Conservation (phyloP, 2,329 filamentous ascomycete species). For the Diaporthe sp. region DNA sequence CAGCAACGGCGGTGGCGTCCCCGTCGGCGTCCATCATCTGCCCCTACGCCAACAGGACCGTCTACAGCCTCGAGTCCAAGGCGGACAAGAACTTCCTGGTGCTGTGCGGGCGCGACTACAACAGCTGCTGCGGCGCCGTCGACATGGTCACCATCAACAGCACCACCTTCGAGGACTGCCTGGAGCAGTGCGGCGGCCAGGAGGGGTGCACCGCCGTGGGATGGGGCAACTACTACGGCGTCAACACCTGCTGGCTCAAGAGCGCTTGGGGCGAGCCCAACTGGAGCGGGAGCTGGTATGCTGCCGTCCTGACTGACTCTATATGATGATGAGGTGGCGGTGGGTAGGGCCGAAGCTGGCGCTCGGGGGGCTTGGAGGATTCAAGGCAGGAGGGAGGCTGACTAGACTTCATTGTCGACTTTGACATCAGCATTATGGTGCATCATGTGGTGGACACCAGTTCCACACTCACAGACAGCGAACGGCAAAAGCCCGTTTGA, state of each 20-base stretch:
- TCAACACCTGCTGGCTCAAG: conserved; percentile 52
- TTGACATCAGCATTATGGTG: background rate
- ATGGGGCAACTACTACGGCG: conserved; percentile 49
- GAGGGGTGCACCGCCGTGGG: conserved; percentile 50
- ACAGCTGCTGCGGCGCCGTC: conserved; percentile 44
- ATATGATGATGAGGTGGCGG: background rate
- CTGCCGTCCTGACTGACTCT: conserved; percentile 46
- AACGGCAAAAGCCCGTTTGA: background rate
- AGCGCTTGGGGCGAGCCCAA: conserved; percentile 46
- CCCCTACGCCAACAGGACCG: conserved; percentile 50
- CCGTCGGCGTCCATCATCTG: conserved; percentile 43
- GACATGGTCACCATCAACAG: conserved; percentile 46
- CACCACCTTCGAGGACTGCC: conserved; percentile 48
- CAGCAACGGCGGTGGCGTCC: conserved; percentile 33
- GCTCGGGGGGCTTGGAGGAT: too few species aligned
- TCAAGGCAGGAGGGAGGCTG: background rate
- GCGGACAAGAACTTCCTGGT: conserved; percentile 46
- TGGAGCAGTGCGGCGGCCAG: conserved; percentile 47
- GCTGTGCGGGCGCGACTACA: conserved; percentile 53
- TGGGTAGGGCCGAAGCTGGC: background rate
- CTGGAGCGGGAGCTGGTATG: conserved; percentile 47
- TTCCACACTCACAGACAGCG: background rate
- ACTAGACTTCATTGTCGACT: background rate
- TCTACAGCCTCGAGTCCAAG: conserved; percentile 43
- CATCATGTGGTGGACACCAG: background rate